Evolutionary conservation across 768 basidiomycete genomes (phyloP), one percentile per base, ranked within the genome.

Genomic region (Lyophyllum shimeji): DNA sequence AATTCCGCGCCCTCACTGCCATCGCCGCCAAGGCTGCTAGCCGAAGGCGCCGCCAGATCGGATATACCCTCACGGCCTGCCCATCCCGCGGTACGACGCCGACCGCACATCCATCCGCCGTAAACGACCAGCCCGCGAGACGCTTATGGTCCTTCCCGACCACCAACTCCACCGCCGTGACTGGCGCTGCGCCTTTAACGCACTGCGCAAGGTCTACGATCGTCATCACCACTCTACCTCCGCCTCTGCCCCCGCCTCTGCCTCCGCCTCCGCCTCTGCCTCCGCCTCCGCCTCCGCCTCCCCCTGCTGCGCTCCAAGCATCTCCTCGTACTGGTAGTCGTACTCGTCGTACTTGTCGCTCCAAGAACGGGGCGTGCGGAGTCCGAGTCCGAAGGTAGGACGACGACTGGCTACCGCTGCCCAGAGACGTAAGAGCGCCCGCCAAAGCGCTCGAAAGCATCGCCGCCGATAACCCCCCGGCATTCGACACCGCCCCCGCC

Each of bases 61-160:
- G 76, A 63, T 81, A 86, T 9, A 85, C 73, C 21, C 74, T 76
- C 23, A 80, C 66, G 13, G 75, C 73, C 55, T 82, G 82, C 1
- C 87, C 87, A 54, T 86, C 85, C 57, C 73, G 69, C 9, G 79
- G 75, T 1, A 77, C 76, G 7, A 83, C 79, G 7, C 77, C 62
- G 2, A 89, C 58, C 17, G 73, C 71, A 25, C 77, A 80, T 12
- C 85, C 86, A 56, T 86, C 84, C 9, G 62, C 59, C 6, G 82
- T 78, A 62, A 86, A 89, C 29, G 62, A 53, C 0, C 88, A 61
- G 5, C 69, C 67, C 9, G 79, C 73, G 15, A 87, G 67, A 0
- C 76, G 72, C 59, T 81, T 76, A 49, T 81, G 76, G 48, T 76
- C 77, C 53, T 72, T 72, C 17, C 76, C 79, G 8, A 75, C 78